Conservation (phyloP, 148 eudicot species). For the Silene latifolia region DNA sequence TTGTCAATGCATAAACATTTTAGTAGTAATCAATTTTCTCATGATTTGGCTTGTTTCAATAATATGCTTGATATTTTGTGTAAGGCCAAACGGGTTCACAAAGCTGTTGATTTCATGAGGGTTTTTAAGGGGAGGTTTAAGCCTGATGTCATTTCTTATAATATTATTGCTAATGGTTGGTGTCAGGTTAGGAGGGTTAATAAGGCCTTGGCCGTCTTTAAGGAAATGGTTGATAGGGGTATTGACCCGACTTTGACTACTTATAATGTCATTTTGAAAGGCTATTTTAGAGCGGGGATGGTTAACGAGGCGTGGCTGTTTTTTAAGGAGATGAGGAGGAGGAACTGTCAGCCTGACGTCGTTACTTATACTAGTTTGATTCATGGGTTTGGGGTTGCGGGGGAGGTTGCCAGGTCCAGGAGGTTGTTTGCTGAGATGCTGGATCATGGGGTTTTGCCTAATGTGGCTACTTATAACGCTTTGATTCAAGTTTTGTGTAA, state of each 20-base stretch:
- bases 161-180: conserved; percentile 81
- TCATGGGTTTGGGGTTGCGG: conserved; percentile 86
- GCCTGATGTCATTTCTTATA: conserved; percentile 76
- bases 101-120: conserved; percentile 59
- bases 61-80: conserved; percentile 70
- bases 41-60: conserved; percentile 64
- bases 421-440: conserved; percentile 76
- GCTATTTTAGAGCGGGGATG: conserved; percentile 64
- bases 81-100: conserved; percentile 66
- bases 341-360: conserved; percentile 67
- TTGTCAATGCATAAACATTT: conserved; percentile 59
- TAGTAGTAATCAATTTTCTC: conserved; percentile 30
- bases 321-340: conserved; percentile 79
- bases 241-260: conserved; percentile 52
- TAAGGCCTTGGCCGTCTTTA: conserved; percentile 71
- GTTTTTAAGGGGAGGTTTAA: conserved; percentile 46
- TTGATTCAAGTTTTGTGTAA: conserved; percentile 86
- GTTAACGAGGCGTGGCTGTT: conserved; percentile 74
- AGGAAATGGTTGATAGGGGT: conserved; percentile 87
- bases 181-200: conserved; percentile 67
- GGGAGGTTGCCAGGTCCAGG: conserved; percentile 65
- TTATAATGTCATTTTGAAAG: conserved; percentile 73
- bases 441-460: conserved; percentile 68
- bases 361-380: conserved; percentile 80
- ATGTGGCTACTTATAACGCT: conserved; percentile 81